Conservation (phyloP, 1,284 basidiomycete genomes). For the Rhodotorula sp. region DNA sequence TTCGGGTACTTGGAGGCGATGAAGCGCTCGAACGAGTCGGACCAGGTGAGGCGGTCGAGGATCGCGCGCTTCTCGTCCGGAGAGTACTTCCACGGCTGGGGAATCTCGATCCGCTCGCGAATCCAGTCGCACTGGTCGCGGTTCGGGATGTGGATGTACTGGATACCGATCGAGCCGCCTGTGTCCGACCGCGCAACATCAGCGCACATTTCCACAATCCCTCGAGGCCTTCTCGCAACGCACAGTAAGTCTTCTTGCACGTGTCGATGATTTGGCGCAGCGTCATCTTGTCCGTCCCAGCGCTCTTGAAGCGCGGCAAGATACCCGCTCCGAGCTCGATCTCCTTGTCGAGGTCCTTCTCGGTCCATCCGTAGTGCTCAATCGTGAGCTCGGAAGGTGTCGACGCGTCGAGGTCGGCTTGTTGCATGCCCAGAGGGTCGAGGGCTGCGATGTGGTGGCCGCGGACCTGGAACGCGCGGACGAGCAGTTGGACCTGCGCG, state of each 20-base stretch:
- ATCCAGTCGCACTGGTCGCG: constrained; percentile 99
- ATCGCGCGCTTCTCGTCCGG: constrained; percentile 99
- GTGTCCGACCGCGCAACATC: background rate
- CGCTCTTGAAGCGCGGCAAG: constrained; percentile 86
- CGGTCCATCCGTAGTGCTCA: constrained; percentile 90
- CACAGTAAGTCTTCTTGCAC: constrained; percentile 92
- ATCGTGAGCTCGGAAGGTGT: constrained; percentile 84
- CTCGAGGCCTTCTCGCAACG: constrained; percentile 45
- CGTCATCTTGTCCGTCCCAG: constrained; percentile 79
- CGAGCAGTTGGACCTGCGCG: constrained; percentile 83
- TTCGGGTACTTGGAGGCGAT: constrained; percentile 98
- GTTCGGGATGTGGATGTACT: constrained; percentile 98
- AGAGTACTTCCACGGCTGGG: constrained; percentile 97
- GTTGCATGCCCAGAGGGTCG: constrained; percentile 89
- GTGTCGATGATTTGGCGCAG: constrained; percentile 89
- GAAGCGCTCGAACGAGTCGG: constrained; percentile 98
- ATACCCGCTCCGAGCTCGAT: constrained; percentile 94
- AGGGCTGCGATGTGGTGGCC: constrained; percentile 95
- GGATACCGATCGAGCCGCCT: constrained; percentile 91
- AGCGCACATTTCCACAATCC: background rate
- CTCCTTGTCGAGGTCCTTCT: constrained; percentile 89
- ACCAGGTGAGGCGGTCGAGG: constrained; percentile 98
- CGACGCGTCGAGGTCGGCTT: constrained; percentile 75
- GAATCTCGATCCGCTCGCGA: constrained; percentile 90
- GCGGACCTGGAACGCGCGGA: constrained; percentile 97